These are phyloP conservation scores for Chalciporus sphaerocephalus DNA, from an alignment of 768 basidiomycete species.

Conservation along the genomic window DNA sequence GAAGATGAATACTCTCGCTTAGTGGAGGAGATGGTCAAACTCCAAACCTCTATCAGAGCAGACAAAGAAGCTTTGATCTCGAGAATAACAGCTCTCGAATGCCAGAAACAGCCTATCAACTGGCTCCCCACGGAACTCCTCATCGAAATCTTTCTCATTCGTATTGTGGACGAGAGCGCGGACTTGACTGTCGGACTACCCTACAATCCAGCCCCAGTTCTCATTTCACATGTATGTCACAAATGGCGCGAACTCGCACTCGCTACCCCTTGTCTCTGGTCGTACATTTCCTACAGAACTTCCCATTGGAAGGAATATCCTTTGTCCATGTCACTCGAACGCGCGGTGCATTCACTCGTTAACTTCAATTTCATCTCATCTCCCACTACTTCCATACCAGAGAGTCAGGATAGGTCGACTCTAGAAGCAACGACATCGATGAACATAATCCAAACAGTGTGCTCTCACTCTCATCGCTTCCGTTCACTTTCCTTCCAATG, in stretches of 20 bases:
- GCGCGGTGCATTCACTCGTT: constrained; percentile 33
- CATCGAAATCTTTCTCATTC: constrained; percentile 39
- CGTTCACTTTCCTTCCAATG: constrained; percentile 35
- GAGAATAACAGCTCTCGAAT: constrained; percentile 34
- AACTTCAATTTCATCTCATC: constrained; percentile 34
- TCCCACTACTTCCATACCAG: constrained; percentile 5
- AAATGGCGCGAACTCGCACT: constrained; percentile 47
- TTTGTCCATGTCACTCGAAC: constrained; percentile 32
- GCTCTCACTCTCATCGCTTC: constrained; percentile 24
- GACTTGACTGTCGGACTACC: constrained; percentile 23
- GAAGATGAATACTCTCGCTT: constrained; percentile 41
- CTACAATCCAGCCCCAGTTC: constrained; percentile 34
- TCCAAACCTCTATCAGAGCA: constrained; percentile 33
- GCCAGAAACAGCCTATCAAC: constrained; percentile 43
- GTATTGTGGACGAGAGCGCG: constrained; percentile 22
- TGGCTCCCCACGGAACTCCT: constrained; percentile 51
- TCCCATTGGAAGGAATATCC: constrained; percentile 20
- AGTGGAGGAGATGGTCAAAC: constrained; percentile 37
- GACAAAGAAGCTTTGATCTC: constrained; percentile 33
- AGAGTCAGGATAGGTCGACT: constrained; percentile 13
- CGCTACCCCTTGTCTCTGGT: constrained; percentile 44
- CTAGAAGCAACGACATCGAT: constrained; percentile 18
- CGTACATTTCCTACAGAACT: constrained; percentile 32
- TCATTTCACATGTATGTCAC: constrained; percentile 46
- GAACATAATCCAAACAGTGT: constrained; percentile 23